Conservation (phyloP, 441 rosid species). For the Populus tomentosa region DNA sequence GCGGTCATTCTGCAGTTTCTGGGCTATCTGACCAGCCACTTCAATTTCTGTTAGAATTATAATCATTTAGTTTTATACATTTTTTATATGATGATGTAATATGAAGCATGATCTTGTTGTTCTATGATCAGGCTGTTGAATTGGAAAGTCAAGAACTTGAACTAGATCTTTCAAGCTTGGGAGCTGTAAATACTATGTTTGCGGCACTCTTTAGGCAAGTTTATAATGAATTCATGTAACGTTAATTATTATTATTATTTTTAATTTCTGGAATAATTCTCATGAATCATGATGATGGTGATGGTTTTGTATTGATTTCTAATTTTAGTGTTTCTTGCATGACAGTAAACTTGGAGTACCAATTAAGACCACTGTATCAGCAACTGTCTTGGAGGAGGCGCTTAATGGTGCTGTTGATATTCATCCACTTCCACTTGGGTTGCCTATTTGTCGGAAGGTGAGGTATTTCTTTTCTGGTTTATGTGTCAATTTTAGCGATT, state of each 20-base stretch:
- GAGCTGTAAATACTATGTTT: constrained; percentile 94
- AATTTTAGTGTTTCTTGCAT: constrained; percentile 10
- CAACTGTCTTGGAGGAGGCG: constrained; percentile 92
- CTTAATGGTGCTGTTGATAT: constrained; percentile 65
- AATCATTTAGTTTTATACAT: background rate
- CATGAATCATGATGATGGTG: background rate
- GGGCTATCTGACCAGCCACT: background rate
- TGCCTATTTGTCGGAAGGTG: constrained; percentile 68
- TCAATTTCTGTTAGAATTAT: background rate
- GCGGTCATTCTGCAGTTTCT: background rate
- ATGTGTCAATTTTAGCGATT: constrained; percentile 8
- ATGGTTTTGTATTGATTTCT: constrained; percentile 8
- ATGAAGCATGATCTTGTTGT: constrained; percentile 19
- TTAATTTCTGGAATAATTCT: background rate
- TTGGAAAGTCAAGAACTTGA: constrained; percentile 87
- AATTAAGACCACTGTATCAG: constrained; percentile 92
- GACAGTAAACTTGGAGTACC: constrained; percentile 95
- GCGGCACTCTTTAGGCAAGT: constrained; percentile 25
- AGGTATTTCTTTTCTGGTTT: constrained; percentile 14
- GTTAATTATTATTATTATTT: no score
- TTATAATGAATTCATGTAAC: background rate
- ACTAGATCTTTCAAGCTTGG: constrained; percentile 93
- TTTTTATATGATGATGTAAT: background rate
- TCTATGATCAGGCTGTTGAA: constrained; percentile 73
- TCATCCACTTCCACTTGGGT: constrained; percentile 58